phyloP scores from a whole-genome alignment of 257 asterid genomes.

The Solanum acaule region DNA sequence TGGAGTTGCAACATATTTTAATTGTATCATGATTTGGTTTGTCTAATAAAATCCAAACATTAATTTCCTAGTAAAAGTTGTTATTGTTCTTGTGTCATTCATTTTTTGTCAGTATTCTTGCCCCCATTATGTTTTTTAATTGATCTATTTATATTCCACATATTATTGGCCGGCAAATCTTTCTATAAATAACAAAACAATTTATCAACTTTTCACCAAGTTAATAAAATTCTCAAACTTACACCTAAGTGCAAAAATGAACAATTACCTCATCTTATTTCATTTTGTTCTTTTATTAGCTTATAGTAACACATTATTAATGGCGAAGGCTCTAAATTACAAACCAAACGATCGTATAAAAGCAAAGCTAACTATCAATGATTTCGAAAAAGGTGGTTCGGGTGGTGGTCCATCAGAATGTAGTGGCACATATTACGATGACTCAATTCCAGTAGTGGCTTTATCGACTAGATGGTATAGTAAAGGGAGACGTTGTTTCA shows the following conservation, averaged over 20 bases:
- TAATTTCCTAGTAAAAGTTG: neutral
- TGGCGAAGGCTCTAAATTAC: conserved; percentile 3
- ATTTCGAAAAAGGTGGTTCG: conserved; percentile 9
- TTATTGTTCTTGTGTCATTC: neutral
- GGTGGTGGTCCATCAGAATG: conserved; percentile 21
- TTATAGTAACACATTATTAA: neutral
- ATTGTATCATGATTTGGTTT: neutral
- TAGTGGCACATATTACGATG: conserved; percentile 12
- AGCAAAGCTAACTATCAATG: conserved; percentile 7
- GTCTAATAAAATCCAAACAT: neutral
- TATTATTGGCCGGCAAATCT: neutral
- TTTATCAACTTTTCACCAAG: neutral
- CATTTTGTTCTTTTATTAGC: neutral
- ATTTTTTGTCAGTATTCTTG: neutral
- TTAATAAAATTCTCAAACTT: neutral
- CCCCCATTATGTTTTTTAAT: neutral
- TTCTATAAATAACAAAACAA: neutral
- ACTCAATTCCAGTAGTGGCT: conserved; percentile 10
- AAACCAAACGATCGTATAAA: neutral
- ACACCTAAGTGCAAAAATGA: neutral
- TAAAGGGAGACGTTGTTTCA: conserved; percentile 3
- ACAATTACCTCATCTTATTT: neutral
- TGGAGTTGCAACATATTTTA: neutral
- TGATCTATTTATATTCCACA: neutral
- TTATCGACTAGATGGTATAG: conserved; percentile 15